These are phyloP conservation scores for Collybiopsis luxurians DNA, from an alignment of 768 basidiomycete species.

Conservation along the genomic window DNA sequence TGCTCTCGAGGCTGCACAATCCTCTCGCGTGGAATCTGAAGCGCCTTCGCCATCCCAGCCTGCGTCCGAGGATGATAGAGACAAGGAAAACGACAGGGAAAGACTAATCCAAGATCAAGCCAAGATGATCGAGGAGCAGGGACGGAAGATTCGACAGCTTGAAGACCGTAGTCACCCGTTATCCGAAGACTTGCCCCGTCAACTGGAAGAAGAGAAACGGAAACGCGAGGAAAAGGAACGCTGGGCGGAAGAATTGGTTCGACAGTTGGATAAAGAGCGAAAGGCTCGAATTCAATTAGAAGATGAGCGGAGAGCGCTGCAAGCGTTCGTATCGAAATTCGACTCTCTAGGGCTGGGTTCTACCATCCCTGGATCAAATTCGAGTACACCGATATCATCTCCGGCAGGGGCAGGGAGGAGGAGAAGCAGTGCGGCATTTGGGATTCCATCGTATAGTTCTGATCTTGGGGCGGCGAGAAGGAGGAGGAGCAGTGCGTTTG, in stretches of 20 bases:
- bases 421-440: not conserved
- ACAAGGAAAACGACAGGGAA: conserved; percentile 40
- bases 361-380: conserved; percentile 34
- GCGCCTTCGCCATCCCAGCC: conserved; percentile 46
- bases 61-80: conserved; percentile 52
- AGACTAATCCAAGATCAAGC: conserved; percentile 51
- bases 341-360: conserved; percentile 62
- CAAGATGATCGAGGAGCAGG: conserved; percentile 67
- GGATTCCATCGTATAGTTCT: too few relatives aligned
- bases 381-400: conserved; percentile 46
- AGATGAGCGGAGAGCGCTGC: conserved; percentile 73
- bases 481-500: conserved; percentile 1
- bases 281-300: conserved; percentile 66
- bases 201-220: conserved; percentile 52
- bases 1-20: conserved; percentile 50
- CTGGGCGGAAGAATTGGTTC: conserved; percentile 75
- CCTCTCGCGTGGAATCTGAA: not conserved
- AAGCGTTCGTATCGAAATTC: conserved; percentile 80
- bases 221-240: conserved; percentile 66
- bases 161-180: conserved; percentile 59
- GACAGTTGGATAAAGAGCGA: conserved; percentile 77
- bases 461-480: not conserved
- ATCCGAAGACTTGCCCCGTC: conserved; percentile 35
- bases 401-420: conserved; percentile 27
- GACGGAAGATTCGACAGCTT: conserved; percentile 61